Evolutionary conservation across 495 filamentous ascomycete genomes (phyloP).

Genomic region (Oidiodendron maius): DNA sequence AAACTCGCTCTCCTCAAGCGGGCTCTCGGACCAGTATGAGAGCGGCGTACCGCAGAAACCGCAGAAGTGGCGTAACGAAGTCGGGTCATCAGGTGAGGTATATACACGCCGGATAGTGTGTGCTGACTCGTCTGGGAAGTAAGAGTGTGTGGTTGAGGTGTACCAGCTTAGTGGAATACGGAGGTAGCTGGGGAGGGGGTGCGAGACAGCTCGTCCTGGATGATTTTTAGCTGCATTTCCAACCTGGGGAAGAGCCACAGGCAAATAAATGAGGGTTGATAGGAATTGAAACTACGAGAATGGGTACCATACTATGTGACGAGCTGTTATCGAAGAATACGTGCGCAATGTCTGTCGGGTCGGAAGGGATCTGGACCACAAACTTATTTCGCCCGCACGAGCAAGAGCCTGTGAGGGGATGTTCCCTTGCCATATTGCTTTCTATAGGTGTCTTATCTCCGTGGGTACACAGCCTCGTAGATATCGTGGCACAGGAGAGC

Average conservation of each 20-base stretch:
- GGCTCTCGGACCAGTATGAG: constrained; percentile 71
- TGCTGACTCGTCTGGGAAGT: constrained; percentile 73
- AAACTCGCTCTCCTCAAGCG: constrained; percentile 60
- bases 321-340: constrained; percentile 71
- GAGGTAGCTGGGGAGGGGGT: constrained; percentile 71
- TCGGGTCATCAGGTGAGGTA: constrained; percentile 50
- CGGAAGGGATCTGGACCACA: constrained; percentile 57
- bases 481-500: too few species aligned
- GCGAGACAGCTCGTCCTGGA: constrained; percentile 57
- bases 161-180: constrained; percentile 75
- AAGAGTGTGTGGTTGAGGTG: constrained; percentile 61
- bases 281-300: background rate
- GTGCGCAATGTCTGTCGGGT: constrained; percentile 47
- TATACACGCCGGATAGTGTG: constrained; percentile 65
- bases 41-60: constrained; percentile 84
- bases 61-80: constrained; percentile 72
- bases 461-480: too few species aligned
- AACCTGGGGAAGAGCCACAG: background rate
- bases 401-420: constrained; percentile 66
- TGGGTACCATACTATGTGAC: constrained; percentile 37
- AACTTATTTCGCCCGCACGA: constrained; percentile 84
- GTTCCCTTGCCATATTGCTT: too few species aligned
- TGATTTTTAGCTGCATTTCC: background rate
- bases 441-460: too few species aligned
- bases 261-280: background rate